Evolutionary conservation across 2,329 filamentous ascomycete genomes (phyloP).

Genomic region (Biscogniauxia sp.): DNA sequence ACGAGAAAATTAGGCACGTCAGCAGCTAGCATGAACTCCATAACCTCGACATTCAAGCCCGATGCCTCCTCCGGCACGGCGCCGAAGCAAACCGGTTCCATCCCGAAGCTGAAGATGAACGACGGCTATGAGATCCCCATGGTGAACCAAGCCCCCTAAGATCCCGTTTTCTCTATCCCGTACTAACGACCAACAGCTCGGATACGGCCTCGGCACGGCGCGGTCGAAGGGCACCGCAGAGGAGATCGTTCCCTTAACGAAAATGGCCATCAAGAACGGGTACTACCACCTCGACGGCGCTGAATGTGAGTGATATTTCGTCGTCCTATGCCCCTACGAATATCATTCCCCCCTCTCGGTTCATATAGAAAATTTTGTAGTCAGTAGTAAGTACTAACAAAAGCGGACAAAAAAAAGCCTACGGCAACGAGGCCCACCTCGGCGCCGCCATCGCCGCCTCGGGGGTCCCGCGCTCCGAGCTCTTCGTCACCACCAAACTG

Average conservation of each 20-base stretch:
- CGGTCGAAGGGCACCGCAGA: conserved; percentile 61
- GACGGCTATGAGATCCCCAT: conserved; percentile 72
- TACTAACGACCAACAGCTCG: conserved; percentile 47
- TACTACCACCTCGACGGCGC: conserved; percentile 75
- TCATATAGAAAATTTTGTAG: too few relatives aligned
- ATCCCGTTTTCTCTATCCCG: not conserved
- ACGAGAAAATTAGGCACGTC: conserved; percentile 1
- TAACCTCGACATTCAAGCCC: conserved; percentile 37
- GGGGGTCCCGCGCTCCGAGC: conserved; percentile 61
- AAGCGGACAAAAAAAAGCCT: conserved; percentile 35
- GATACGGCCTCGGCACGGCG: conserved; percentile 71
- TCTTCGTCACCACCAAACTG: conserved; percentile 67
- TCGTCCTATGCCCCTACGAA: not conserved
- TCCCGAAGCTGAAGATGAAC: conserved; percentile 66
- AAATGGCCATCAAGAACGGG: conserved; percentile 65
- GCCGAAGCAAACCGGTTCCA: conserved; percentile 40
- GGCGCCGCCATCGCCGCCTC: conserved; percentile 68
- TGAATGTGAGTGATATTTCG: conserved; percentile 48
- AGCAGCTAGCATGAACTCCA: conserved; percentile 41
- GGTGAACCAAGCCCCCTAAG: conserved; percentile 39
- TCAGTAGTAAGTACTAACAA: too few relatives aligned
- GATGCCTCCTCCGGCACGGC: conserved; percentile 38
- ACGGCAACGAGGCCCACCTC: conserved; percentile 67
- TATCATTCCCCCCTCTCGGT: not conserved
- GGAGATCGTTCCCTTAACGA: conserved; percentile 46